A percentile compares a stretch with the other conserved stretches of the same genome.
Evolutionary conservation across 768 basidiomycete species (phyloP).

Genomic region (Hericium coralloides): DNA sequence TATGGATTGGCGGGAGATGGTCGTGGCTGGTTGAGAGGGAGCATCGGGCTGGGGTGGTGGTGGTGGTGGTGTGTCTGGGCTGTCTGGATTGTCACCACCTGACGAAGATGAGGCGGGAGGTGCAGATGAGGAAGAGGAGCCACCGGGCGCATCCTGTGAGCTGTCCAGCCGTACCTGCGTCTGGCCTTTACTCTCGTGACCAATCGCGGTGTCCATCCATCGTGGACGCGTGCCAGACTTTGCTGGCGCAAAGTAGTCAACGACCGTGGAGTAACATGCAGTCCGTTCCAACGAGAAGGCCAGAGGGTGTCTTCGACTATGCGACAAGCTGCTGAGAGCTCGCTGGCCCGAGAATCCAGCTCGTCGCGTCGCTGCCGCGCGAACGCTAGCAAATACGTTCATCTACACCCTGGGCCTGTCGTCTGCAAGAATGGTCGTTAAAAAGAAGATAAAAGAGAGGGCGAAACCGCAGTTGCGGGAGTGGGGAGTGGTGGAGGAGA

Average conservation of each 20-base stretch:
- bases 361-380: slow-evolving; percentile 4
- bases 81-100: slow-evolving; percentile 27
- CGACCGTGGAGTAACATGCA: not conserved
- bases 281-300: not conserved
- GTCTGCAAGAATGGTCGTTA: not conserved
- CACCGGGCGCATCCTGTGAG: slow-evolving; percentile 1
- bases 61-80: slow-evolving; percentile 25
- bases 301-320: not conserved
- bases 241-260: not conserved
- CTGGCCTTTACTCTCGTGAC: not conserved
- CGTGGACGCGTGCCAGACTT: not conserved
- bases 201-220: not conserved
- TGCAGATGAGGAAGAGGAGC: slow-evolving; percentile 25
- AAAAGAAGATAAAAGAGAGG: not conserved
- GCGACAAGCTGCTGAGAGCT: not conserved
- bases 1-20: slow-evolving; percentile 79
- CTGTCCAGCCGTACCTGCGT: slow-evolving; percentile 6
- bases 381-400: slow-evolving; percentile 1
- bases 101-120: slow-evolving; percentile 31
- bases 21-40: slow-evolving; percentile 31
- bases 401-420: not conserved
- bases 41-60: slow-evolving; percentile 29
- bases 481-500: not conserved
- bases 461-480: not conserved
- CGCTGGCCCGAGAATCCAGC: not conserved